These are phyloP conservation scores for Pseudogymnoascus sp. DNA, from an alignment of 2,329 filamentous ascomycete genomes.

Conservation along the genomic window DNA sequence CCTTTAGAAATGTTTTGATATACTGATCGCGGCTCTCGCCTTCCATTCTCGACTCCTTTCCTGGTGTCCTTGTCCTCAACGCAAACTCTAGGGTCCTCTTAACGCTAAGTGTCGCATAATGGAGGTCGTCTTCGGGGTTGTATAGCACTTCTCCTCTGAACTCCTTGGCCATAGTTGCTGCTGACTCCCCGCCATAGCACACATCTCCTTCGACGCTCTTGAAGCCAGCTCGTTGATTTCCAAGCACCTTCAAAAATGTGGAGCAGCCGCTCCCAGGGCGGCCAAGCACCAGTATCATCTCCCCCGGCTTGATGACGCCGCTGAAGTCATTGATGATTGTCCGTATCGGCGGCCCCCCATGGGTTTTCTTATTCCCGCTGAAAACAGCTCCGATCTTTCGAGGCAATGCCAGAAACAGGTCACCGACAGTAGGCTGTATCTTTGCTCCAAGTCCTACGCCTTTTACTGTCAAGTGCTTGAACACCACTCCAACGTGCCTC, in stretches of 20 bases:
- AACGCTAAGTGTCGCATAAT: constrained; percentile 72
- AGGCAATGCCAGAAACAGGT: constrained; percentile 30
- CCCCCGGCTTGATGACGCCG: constrained; percentile 66
- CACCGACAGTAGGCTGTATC: constrained; percentile 37
- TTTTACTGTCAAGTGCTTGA: constrained; percentile 62
- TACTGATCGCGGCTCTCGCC: constrained; percentile 54
- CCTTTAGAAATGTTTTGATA: constrained; percentile 53
- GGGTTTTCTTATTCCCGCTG: constrained; percentile 2
- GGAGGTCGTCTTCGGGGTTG: constrained; percentile 67
- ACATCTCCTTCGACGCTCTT: constrained; percentile 33
- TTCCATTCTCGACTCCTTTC: constrained; percentile 50
- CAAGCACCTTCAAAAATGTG: constrained; percentile 46
- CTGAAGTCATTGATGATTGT: constrained; percentile 21
- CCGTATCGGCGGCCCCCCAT: constrained; percentile 9
- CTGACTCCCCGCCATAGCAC: constrained; percentile 46
- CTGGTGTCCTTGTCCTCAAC: constrained; percentile 59
- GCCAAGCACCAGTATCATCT: constrained; percentile 54
- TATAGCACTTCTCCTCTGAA: constrained; percentile 68
- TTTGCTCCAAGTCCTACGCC: constrained; percentile 60
- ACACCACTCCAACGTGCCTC: constrained; percentile 61
- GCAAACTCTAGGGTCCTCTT: constrained; percentile 69
- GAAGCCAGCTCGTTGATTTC: constrained; percentile 34
- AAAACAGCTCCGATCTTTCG: constrained; percentile 11
- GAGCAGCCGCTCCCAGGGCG: constrained; percentile 40
- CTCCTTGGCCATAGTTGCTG: constrained; percentile 56